Base-by-base conservation (phyloP, 2,329 filamentous ascomycete genomes). In the Alternaria tenuissima region DNA sequence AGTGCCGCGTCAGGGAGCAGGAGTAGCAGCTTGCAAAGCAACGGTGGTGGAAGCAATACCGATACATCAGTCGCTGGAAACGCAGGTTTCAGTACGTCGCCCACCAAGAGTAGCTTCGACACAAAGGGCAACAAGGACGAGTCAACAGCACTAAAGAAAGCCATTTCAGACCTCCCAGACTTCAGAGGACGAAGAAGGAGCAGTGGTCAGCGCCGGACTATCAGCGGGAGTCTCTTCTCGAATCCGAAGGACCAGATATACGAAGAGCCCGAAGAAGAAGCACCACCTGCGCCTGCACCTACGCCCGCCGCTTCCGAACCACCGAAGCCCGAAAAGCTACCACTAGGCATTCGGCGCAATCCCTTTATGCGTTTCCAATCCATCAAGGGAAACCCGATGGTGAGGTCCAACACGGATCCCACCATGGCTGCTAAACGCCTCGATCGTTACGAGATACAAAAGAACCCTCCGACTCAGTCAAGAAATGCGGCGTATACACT, bases 401-500 rank as follows among this genome's bases (percentile, higher is more conserved):
- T 71, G 70, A 77, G 76, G 67, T 79, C 70, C 64, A 80, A 77
- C 72, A 81, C 74, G 72, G 86, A 79, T 75, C 81, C 79, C 73
- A 77, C 71, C 71, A 74, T 72, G 78, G 82, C 57, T 77, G 82
- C 55, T 65, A 80, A 65, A 48, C 76, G 72, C 43, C 79, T 81
- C 44, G 78, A 83, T 57, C 76, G 83, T 22, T 86, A 89, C 57
- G 92, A 97, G 76, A 95, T 96, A 59, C 87, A 96, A 77, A 90
- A 87, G 69, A 96, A 97, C 70, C 88, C 92, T 18, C 92, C 93
- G 1, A 89, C 88, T 20, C 93, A 95, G 73, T 94, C 93, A 46
- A 88, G 90, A 59, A 92, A 96, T 73, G 88, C 93, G 5, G 85
- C 84, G 18, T 97, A 97, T 79, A 93, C 87, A 3, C 87, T 85